Evolutionary conservation across 2,329 filamentous ascomycete species (phyloP).

Genomic region (Eutypella sp.): DNA sequence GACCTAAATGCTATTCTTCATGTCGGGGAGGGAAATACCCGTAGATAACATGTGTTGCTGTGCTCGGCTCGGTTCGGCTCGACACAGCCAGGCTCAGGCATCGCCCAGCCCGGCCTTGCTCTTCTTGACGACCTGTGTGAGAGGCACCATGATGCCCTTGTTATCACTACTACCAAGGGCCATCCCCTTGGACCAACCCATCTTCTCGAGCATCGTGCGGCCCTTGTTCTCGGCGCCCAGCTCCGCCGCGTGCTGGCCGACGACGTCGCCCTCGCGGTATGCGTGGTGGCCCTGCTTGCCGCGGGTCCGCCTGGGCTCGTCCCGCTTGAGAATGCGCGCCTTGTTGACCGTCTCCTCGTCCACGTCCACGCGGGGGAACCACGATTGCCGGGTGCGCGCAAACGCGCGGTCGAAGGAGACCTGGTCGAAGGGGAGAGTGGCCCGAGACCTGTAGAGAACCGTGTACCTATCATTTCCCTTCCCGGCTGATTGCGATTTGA

Average conservation of each 20-base stretch:
- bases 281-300: conserved; percentile 24
- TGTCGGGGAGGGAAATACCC: too few species aligned
- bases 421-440: conserved; percentile 58
- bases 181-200: conserved; percentile 90
- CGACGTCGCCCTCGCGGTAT: conserved; percentile 80
- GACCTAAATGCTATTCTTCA: too few species aligned
- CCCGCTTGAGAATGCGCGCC: conserved; percentile 16
- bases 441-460: conserved; percentile 67
- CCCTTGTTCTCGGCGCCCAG: conserved; percentile 79
- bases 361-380: conserved; percentile 50
- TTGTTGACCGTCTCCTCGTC: conserved; percentile 24
- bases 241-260: conserved; percentile 80
- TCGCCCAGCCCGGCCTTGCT: conserved; percentile 78
- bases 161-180: conserved; percentile 77
- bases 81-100: too few species aligned
- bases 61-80: too few species aligned
- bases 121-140: conserved; percentile 82
- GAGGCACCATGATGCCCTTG: conserved; percentile 81
- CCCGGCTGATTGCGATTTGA: conserved; percentile 82
- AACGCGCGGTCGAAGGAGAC: conserved; percentile 46
- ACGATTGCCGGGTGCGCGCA: conserved; percentile 44
- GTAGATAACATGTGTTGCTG: too few species aligned
- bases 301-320: conserved; percentile 21
- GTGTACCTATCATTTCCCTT: conserved; percentile 69
- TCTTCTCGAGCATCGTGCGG: conserved; percentile 85